Base-by-base conservation (phyloP, 2,329 filamentous ascomycete genomes). In the Akanthomyces uredinophilus region DNA sequence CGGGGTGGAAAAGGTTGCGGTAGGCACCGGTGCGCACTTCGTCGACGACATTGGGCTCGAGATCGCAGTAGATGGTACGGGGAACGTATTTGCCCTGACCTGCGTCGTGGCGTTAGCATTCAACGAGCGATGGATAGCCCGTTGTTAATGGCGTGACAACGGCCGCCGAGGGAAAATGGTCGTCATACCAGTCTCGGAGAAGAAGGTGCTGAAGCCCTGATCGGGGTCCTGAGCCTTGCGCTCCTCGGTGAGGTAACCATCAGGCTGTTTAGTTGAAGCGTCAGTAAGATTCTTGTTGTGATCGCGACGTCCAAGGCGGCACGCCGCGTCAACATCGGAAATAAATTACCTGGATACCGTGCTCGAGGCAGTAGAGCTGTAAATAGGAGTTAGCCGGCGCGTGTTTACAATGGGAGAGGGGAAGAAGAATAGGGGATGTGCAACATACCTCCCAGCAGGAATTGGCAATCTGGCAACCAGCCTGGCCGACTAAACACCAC, bases 391-490 rank as follows among this genome's bases (percentile, higher is more conserved):
- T 66, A 77, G 72, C 68, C 63, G 11, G 49, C 20, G 32, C 43
- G 60, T 51, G 44, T 61, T 61, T 61, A 61, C 59, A 22, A 50
- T 29, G 49, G 41, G 20, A n/a, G 41, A 24, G 47, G 47, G 24
- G 44, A 35, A 11, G 20, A 8, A 35, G 43, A 61, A 6, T 24
- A 58, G 7, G 47, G 50, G 32, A 65, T 56, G 46, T 44, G 51
- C 52, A 74, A 84, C 91, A 84, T 83, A 99, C 95, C 92, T 99
- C 95, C 95, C 95, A 99, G 88, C 95, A 98, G 73, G 95, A 95
- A 86, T 99, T 99, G 83, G 94, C 95, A 77, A 99, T 99, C 81
- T 99, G 95, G 88, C 95, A 98, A 90, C 95, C 95, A 78, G 95
- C 95, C 87, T 99, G 95, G 82, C 95, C 95, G 86, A 99, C 95